A percentile compares a stretch with the other conserved stretches of the same genome.
Conservation (phyloP, 164 flowering plant species). For the Liriodendron chinense region DNA sequence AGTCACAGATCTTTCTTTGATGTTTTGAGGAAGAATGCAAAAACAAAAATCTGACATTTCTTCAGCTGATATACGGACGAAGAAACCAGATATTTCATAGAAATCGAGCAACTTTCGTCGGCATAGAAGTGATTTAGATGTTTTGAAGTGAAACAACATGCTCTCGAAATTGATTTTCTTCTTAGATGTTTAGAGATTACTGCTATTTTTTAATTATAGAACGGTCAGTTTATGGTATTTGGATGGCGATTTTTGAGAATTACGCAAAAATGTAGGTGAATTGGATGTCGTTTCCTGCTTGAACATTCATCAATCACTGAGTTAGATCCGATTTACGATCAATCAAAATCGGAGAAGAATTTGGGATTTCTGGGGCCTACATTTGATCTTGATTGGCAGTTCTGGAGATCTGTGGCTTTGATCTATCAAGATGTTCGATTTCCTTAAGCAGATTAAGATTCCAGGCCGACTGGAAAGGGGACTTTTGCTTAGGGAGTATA, state of each 20-base stretch:
- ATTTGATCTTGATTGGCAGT: background rate
- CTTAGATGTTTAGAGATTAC: background rate
- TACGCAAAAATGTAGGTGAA: background rate
- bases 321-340: background rate
- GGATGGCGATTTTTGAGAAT: background rate
- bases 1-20: background rate
- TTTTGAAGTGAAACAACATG: background rate
- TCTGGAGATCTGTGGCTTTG: background rate
- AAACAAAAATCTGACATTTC: background rate
- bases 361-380: background rate
- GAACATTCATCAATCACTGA: background rate
- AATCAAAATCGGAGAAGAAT: background rate
- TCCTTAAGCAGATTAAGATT: constrained; percentile 7
- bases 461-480: constrained; percentile 5
- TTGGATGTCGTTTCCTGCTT: too few species aligned
- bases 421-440: constrained; percentile 9
- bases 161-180: background rate
- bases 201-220: background rate
- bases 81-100: background rate
- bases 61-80: background rate
- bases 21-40: background rate
- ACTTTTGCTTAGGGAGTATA: constrained; percentile 41
- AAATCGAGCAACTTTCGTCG: background rate
- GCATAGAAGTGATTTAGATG: background rate
- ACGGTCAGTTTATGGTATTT: too few species aligned